These are phyloP conservation scores for Pyrenophora teres DNA, from an alignment of 2,329 filamentous ascomycete genomes.

Conservation along the genomic window DNA sequence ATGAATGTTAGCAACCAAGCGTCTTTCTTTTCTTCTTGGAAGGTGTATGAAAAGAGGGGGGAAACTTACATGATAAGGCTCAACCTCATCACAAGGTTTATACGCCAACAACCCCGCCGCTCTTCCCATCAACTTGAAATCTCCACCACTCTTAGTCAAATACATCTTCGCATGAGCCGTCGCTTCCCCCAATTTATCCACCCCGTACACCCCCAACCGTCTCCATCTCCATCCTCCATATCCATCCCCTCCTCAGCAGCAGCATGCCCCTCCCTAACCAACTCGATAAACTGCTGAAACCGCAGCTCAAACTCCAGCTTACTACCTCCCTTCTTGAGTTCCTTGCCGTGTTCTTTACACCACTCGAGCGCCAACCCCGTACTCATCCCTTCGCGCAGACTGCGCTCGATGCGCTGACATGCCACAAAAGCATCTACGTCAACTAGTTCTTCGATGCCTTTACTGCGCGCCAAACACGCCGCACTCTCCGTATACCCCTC, in stretches of 20 bases:
- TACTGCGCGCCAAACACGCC: slow-evolving; percentile 72
- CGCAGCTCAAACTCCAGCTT: slow-evolving; percentile 92
- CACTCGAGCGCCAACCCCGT: slow-evolving; percentile 82
- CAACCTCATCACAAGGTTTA: slow-evolving; percentile 62
- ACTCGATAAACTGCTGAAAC: slow-evolving; percentile 92
- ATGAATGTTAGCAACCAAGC: slow-evolving; percentile 18
- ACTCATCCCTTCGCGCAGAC: slow-evolving; percentile 67
- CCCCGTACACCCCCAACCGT: slow-evolving; percentile 32
- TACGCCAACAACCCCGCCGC: slow-evolving; percentile 84
- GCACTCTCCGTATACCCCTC: slow-evolving; percentile 83
- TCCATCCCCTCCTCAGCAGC: slow-evolving; percentile 29
- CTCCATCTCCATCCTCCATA: slow-evolving; percentile 70
- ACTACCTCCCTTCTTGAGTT: slow-evolving; percentile 84
- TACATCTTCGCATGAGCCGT: slow-evolving; percentile 82
- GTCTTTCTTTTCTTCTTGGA: no score
- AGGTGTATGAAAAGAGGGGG: not conserved
- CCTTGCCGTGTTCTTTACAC: slow-evolving; percentile 93
- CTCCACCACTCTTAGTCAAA: slow-evolving; percentile 71
- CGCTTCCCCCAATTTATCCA: slow-evolving; percentile 71
- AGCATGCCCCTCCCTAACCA: slow-evolving; percentile 67
- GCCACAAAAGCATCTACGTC: slow-evolving; percentile 87
- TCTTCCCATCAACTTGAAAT: slow-evolving; percentile 69
- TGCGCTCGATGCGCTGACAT: slow-evolving; percentile 77
- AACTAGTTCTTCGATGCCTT: slow-evolving; percentile 77
- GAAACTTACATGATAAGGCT: slow-evolving; percentile 62